Evolutionary conservation across 2,329 filamentous ascomycete genomes (phyloP), one percentile per base, ranked within the genome.

Genomic region (Coniochaeta sp.): DNA sequence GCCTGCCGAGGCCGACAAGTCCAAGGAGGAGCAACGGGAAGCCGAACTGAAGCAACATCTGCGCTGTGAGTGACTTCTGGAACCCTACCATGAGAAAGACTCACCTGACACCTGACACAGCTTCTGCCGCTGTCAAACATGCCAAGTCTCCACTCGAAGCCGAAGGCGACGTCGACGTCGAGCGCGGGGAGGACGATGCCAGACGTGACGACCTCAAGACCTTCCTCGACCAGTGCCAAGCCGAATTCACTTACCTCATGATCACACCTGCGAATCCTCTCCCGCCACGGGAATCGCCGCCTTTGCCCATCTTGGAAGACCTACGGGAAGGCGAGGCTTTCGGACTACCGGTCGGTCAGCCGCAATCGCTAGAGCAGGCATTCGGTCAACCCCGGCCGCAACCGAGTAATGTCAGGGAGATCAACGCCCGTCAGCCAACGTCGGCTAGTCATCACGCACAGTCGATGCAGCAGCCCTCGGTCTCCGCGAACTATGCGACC

Each of bases 221-320:
- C 10, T 85, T 85, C 62, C 72, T 85, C 55, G 82, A 85, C 56
- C 80, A 83, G 61, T 83, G 82, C 65, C 75, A 84, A 64, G 75
- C 77, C 57, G 82, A 86, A 61, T 84, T 86, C 54, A 83, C 82
- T 56, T 86, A 86, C 60, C 72, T 86, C 13, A 84, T 86, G 82
- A 76, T 84, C 49, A 81, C 82, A 1, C 82, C 82, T 1, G 82
- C 82, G 35, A 86, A 86, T 63, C 82, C 82, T 3, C 69, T 78
- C 38, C 82, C 82, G 1, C 82, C 82, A n/a, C 75, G 82, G 63
- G 82, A 85, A 22, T 82, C 80, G 1, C 78, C 79, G 4, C 78
- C 75, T 2, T 63, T 82, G 10, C 79, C 79, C 9, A 70, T 81
- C 38, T 74, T 82, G 24, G 82, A 84, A 48, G 81, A 84, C 50